These are phyloP conservation scores for Colletotrichum sp. DNA, from an alignment of 2,329 filamentous ascomycete genomes.

Conservation along the genomic window DNA sequence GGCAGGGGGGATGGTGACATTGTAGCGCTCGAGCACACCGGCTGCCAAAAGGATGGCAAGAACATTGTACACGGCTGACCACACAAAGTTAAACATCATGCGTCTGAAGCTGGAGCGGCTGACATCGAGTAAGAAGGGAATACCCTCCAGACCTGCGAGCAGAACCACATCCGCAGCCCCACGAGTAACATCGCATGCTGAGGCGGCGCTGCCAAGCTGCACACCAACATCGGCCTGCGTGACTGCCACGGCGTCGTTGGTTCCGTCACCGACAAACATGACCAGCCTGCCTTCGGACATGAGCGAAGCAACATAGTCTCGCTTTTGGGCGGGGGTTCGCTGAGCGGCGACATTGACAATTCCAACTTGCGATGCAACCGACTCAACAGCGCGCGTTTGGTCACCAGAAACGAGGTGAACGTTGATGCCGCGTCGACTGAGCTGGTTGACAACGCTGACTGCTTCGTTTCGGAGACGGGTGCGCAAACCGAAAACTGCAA, in stretches of 20 bases:
- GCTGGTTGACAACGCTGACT: constrained; percentile 43
- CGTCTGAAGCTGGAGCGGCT: constrained; percentile 39
- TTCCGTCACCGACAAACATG: constrained; percentile 68
- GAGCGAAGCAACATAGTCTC: constrained; percentile 51
- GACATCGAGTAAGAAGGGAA: constrained; percentile 57
- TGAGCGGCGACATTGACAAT: constrained; percentile 47
- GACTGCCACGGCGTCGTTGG: constrained; percentile 68
- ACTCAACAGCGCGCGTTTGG: constrained; percentile 50
- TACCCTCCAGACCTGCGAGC: constrained; percentile 53
- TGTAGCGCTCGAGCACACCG: constrained; percentile 56
- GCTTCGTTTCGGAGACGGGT: constrained; percentile 42
- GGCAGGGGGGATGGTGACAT: constrained; percentile 51
- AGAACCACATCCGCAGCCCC: constrained; percentile 64
- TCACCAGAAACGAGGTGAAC: constrained; percentile 65
- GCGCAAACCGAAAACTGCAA: constrained; percentile 56
- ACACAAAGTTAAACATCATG: constrained; percentile 66
- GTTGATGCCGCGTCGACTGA: constrained; percentile 51
- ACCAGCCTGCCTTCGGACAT: constrained; percentile 38
- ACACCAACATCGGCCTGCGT: constrained; percentile 66
- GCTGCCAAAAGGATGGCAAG: constrained; percentile 65
- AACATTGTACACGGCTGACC: constrained; percentile 67
- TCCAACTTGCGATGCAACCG: constrained; percentile 48
- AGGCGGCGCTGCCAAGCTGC: constrained; percentile 53
- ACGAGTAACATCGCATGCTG: constrained; percentile 57
- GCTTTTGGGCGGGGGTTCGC: constrained; percentile 59